Percentiles rank a stretch among this genome's conserved stretches.
Evolutionary conservation across 768 basidiomycete genomes (phyloP).

Genomic region (Serendipita vermifera): DNA sequence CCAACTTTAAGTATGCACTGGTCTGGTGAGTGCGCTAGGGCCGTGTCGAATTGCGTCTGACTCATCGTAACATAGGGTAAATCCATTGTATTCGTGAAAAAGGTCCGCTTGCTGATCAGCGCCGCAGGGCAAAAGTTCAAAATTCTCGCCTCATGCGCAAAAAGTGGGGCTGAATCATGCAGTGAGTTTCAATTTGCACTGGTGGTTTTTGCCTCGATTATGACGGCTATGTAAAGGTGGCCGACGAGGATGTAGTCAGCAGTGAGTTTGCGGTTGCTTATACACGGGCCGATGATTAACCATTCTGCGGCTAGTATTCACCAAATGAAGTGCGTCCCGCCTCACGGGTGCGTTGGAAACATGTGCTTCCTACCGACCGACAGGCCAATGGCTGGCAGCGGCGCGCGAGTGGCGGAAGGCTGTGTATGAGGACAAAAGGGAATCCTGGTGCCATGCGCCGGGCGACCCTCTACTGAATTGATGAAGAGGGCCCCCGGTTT

Average conservation of each 20-base stretch:
- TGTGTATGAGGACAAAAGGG: too few species aligned
- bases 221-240: conserved; percentile 52
- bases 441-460: too few species aligned
- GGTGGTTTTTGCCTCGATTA: conserved; percentile 43
- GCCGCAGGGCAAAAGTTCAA: conserved; percentile 76
- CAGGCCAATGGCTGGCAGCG: too few species aligned
- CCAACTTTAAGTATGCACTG: conserved; percentile 88
- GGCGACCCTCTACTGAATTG: too few species aligned
- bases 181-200: background rate
- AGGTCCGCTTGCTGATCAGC: conserved; percentile 4
- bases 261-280: conserved; percentile 42
- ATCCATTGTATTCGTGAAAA: conserved; percentile 12
- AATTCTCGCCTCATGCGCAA: conserved; percentile 87
- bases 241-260: conserved; percentile 81
- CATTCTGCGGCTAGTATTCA: too few species aligned
- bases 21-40: conserved; percentile 55
- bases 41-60: too few species aligned
- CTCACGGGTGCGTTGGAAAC: too few species aligned
- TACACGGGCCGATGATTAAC: too few species aligned
- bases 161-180: conserved; percentile 31
- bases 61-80: conserved; percentile 18
- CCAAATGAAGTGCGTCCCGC: too few species aligned
- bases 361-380: too few species aligned
- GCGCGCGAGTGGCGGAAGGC: too few species aligned
- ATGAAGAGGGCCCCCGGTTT: too few species aligned